Conservation (phyloP, 2,329 filamentous ascomycete genomes). For the Verticillium nubilum region DNA sequence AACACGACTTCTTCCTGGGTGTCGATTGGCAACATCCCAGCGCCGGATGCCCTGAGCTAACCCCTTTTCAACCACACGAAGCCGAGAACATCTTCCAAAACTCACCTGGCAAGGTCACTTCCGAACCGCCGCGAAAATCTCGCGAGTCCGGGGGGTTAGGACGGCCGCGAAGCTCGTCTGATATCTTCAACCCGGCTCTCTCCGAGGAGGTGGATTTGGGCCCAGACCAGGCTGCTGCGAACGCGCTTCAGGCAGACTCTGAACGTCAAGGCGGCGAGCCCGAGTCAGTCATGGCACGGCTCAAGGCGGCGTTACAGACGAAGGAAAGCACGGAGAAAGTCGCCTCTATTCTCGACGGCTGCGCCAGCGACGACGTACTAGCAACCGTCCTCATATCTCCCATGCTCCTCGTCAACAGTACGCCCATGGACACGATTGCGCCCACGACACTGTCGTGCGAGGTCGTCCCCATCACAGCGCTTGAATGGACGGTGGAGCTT, state of each 20-base stretch:
- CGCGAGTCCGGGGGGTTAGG: background rate
- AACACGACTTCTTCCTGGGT: slow-evolving; percentile 1
- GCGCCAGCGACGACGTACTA: slow-evolving; percentile 1
- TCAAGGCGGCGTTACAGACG: slow-evolving; percentile 1
- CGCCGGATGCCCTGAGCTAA: background rate
- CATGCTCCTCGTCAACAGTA: background rate
- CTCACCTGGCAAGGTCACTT: background rate
- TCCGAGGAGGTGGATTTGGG: background rate
- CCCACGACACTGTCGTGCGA: background rate
- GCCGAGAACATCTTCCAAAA: background rate
- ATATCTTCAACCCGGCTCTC: slow-evolving; percentile 1
- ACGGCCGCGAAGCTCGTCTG: background rate
- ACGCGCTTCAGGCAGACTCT: background rate
- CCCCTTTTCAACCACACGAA: background rate
- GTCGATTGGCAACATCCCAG: slow-evolving; percentile 2
- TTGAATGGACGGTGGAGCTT: slow-evolving; percentile 1
- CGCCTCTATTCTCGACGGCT: background rate
- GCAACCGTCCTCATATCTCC: background rate
- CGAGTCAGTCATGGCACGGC: background rate
- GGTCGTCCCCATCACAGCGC: background rate
- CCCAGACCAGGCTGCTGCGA: background rate
- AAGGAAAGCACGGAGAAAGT: slow-evolving; percentile 1
- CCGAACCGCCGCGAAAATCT: background rate
- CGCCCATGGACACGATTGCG: background rate
- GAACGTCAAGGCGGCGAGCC: background rate